Evolutionary conservation across 768 basidiomycete genomes (phyloP), one percentile per base, ranked within the genome.

Genomic region (Leccinum subtestaceum): DNA sequence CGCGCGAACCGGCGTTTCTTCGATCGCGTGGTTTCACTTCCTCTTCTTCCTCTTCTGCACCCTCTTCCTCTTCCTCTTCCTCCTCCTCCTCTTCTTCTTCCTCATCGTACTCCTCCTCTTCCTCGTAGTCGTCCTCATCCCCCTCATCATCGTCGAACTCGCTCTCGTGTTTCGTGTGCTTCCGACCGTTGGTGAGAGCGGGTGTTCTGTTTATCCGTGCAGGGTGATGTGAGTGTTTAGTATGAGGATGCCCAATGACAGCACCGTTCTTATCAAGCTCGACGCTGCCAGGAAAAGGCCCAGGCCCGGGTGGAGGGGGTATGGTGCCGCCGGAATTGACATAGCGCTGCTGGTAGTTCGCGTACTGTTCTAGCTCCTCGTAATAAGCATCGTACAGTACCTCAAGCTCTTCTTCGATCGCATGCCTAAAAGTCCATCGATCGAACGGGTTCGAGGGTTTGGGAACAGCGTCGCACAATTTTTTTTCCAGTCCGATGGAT

Each of bases 321-420:
- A 95, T 82, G 43, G 87, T 91, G 62, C 93, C 90, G 69, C 92
- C 90, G 64, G 91, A 94, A 67, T 86, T 86, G 68, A 93, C 90
- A 80, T 94, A 95, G 77, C 88, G 92, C 84, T 94, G 91, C 83
- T 96, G 93, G 80, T 92, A 91, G 78, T 93, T 91, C 77, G 95
- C 97, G 85, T 98, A 98, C 80, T 91, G 88, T 84, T 97, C 93
- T 81, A 99, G 89, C 84, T 98, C 96, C 76, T 97, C 93, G 86
- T 98, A 98, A 85, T 98, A 99, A 81, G 95, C 95, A 84, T 98
- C 96, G 85, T 99, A 99, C 79, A 98, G 88, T 80, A 95, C 93
- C 82, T 98, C 94, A 76, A 99, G 90, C 82, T 99, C 97, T 80
- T 95, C 93, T 81, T 99, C 97, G 81, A 99, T 98, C 63, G 95